phyloP scores from a whole-genome alignment of 345 rosid genomes.

The Populus deltoides region DNA sequence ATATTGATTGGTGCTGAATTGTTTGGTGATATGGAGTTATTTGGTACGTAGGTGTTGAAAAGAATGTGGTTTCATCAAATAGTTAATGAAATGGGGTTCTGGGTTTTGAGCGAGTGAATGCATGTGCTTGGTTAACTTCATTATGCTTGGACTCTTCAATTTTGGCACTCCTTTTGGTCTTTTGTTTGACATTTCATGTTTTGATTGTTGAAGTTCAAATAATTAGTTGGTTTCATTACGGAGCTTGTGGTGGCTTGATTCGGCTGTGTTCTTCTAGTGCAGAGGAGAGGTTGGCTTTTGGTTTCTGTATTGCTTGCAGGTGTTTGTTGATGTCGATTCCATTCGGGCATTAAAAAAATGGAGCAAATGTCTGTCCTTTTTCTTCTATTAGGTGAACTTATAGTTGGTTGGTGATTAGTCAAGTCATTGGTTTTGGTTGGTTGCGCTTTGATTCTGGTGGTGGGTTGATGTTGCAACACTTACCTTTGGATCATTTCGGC shows the following conservation, averaged over 20 bases:
- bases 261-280: neutral
- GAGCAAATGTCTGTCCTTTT: neutral
- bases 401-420: neutral
- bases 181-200: conserved; percentile 14
- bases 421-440: neutral
- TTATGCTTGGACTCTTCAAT: conserved; percentile 22
- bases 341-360: neutral
- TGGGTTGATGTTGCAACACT: neutral
- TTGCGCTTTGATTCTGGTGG: neutral
- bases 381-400: neutral
- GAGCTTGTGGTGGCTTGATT: neutral
- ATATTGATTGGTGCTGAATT: conserved; percentile 13
- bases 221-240: conserved; percentile 11
- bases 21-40: conserved; percentile 9
- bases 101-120: conserved; percentile 30
- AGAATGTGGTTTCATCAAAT: conserved; percentile 1
- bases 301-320: neutral
- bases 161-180: neutral
- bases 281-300: neutral
- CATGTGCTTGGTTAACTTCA: conserved; percentile 19
- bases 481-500: neutral
- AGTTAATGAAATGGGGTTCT: conserved; percentile 31
- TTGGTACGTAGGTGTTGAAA: conserved; percentile 24
- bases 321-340: conserved; percentile 3
- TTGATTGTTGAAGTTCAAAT: conserved; percentile 4